Evolutionary conservation across 495 filamentous ascomycete species (phyloP).

Genomic region (Aspergillus bertholletiae): DNA sequence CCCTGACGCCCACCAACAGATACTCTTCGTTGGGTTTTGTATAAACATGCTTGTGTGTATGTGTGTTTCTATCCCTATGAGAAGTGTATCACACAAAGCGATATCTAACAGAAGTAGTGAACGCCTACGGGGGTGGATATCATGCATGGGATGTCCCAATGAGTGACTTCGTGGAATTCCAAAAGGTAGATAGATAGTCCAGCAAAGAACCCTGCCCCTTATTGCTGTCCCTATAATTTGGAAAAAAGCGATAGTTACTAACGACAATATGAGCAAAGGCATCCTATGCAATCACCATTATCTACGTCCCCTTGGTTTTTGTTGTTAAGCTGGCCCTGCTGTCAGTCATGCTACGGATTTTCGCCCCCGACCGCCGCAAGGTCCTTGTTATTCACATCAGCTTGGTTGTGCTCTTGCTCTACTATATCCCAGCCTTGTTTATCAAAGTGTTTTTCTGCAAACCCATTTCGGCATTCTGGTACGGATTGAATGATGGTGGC

Average conservation of each 20-base stretch:
- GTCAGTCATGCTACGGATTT: constrained; percentile 28
- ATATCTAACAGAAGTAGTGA: neutral
- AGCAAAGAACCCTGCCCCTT: too few relatives aligned
- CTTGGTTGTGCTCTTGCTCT: constrained; percentile 22
- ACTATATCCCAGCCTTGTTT: constrained; percentile 28
- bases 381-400: constrained; percentile 21
- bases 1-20: neutral
- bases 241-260: neutral
- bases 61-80: neutral
- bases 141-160: constrained; percentile 8
- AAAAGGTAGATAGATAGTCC: constrained; percentile 2
- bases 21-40: constrained; percentile 4
- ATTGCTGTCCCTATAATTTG: neutral
- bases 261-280: neutral
- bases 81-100: too few relatives aligned
- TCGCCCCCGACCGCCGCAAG: constrained; percentile 21
- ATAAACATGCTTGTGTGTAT: constrained; percentile 3
- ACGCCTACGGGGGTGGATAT: constrained; percentile 2
- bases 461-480: constrained; percentile 29
- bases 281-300: constrained; percentile 18
- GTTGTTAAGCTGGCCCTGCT: constrained; percentile 33
- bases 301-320: constrained; percentile 33
- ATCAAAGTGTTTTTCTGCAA: constrained; percentile 32
- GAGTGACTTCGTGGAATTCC: neutral
- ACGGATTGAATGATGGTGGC: neutral